Evolutionary conservation across 2,329 filamentous ascomycete species (phyloP), one percentile per base, ranked within the genome.

Genomic region (Hypoxylon sp.): DNA sequence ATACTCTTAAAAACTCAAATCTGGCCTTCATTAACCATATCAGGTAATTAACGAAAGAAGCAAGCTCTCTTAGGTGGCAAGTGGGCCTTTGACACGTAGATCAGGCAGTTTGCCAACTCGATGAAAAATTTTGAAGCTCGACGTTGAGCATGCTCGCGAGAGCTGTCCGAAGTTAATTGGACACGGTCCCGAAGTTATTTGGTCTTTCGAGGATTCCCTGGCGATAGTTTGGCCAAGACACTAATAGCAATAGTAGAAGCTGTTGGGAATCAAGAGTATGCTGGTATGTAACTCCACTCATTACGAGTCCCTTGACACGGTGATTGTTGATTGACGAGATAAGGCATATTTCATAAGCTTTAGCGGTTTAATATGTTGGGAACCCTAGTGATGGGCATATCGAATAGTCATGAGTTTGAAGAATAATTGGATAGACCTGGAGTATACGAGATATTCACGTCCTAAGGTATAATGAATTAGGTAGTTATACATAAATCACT

Each of bases 211-310:
- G 14, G 33, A 13, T 50, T 40, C 20, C 31, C 44, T 13, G n/a
- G 56, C 33, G 46, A 50, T 13, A 17, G 14, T 6, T 30, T 40
- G n/a, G 30, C 56, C 31, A 59, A 59, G 44, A n/a, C 56, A n/a
- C 20, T 30, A 37, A 44, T 33, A 59, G 20, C 20, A 40, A 49
- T 22, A 30, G 33, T 14, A n/a, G 14, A 31, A 54, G 48, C 1
- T 42, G 5, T 35, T 13, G 17, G 17, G 17, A 42, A 20, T 30
- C 30, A 50, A 30, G 22, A 50, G 14, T 13, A n/a, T n/a, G n/a
- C n/a, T n/a, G n/a, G n/a, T n/a, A n/a, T n/a, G n/a, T n/a, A 35
- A 22, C 48, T n/a, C 56, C 56, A 44, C 56, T 40, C 44, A 40
- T 40, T 40, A 50, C 56, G 31, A 40, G 31, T 14, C 56, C 14